phyloP scores from a whole-genome alignment of 192 early-diverging fungal genomes.

The Powellomyces hirtus region DNA sequence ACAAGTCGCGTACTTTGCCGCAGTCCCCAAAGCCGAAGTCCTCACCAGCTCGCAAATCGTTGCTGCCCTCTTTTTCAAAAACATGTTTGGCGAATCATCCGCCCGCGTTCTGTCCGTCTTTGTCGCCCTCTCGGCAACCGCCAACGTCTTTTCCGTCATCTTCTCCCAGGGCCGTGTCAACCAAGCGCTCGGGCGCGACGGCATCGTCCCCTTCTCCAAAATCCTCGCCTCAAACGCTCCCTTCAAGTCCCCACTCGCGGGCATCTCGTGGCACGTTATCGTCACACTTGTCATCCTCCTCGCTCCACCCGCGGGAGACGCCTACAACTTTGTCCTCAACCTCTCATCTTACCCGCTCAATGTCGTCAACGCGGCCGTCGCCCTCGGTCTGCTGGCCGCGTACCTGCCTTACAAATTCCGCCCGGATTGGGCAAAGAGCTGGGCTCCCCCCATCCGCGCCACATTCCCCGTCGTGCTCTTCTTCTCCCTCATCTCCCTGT shows the following conservation, averaged over 20 bases:
- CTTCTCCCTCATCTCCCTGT: constrained; percentile 27
- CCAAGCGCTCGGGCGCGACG: constrained; percentile 19
- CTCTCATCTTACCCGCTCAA: constrained; percentile 60
- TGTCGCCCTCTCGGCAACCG: constrained; percentile 13
- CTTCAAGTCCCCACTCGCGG: constrained; percentile 15
- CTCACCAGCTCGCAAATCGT: constrained; percentile 61
- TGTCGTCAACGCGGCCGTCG: constrained; percentile 58
- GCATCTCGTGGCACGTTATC: constrained; percentile 7
- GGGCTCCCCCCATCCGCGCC: constrained; percentile 49
- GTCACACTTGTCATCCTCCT: constrained; percentile 18
- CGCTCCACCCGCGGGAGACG: constrained; percentile 34
- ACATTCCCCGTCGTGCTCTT: constrained; percentile 46
- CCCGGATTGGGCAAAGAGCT: constrained; percentile 24
- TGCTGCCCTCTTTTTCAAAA: constrained; percentile 56
- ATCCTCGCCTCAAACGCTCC: constrained; percentile 11
- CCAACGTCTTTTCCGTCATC: constrained; percentile 19
- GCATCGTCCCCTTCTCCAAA: constrained; percentile 17
- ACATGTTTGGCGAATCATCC: constrained; percentile 51
- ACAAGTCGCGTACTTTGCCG: constrained; percentile 80
- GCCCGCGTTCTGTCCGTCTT: constrained; percentile 18
- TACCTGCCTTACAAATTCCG: constrained; percentile 38
- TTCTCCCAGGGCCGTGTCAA: constrained; percentile 24
- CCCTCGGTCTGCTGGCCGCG: constrained; percentile 45
- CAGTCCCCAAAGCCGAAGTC: constrained; percentile 66
- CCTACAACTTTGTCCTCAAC: constrained; percentile 63